Conservation (phyloP, 2,329 filamentous ascomycete species). For the Metarhizium anisopliae region DNA sequence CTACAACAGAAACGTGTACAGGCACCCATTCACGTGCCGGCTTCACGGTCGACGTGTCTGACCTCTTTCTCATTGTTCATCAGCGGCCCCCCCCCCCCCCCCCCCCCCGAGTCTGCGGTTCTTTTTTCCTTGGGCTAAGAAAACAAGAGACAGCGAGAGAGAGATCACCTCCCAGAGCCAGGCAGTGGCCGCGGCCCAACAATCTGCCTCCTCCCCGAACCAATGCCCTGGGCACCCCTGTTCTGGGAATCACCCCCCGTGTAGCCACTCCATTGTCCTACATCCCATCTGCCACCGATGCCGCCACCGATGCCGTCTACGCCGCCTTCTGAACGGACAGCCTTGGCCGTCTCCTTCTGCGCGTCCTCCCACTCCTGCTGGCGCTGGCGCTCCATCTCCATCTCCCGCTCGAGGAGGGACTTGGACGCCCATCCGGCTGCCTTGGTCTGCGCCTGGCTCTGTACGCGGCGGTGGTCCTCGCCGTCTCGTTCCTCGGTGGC, state of each 20-base stretch:
- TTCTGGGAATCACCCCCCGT: slow-evolving; percentile 71
- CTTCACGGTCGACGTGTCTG: no score
- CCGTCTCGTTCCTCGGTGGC: slow-evolving; percentile 52
- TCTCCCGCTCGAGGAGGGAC: slow-evolving; percentile 68
- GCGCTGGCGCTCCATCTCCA: slow-evolving; percentile 69
- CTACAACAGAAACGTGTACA: not conserved
- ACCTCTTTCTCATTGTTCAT: no score
- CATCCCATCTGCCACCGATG: slow-evolving; percentile 62
- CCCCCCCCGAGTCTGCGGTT: no score
- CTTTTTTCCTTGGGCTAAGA: no score
- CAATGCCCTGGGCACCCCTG: slow-evolving; percentile 54
- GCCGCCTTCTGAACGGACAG: slow-evolving; percentile 39
- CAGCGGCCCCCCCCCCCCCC: no score
- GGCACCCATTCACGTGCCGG: not conserved
- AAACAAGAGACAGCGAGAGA: not conserved
- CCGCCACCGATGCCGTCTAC: slow-evolving; percentile 60
- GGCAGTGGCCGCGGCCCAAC: slow-evolving; percentile 66
- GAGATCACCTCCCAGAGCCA: slow-evolving; percentile 21
- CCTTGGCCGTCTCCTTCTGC: slow-evolving; percentile 55
- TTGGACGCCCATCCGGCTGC: slow-evolving; percentile 56
- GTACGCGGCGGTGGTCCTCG: slow-evolving; percentile 51
- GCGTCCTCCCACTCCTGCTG: slow-evolving; percentile 74
- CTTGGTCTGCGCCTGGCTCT: slow-evolving; percentile 52
- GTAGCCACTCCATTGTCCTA: slow-evolving; percentile 65
- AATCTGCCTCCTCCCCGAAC: slow-evolving; percentile 65